phyloP scores from a whole-genome alignment of 1,284 basidiomycete genomes.

The Tetrapyrgos nigripes region DNA sequence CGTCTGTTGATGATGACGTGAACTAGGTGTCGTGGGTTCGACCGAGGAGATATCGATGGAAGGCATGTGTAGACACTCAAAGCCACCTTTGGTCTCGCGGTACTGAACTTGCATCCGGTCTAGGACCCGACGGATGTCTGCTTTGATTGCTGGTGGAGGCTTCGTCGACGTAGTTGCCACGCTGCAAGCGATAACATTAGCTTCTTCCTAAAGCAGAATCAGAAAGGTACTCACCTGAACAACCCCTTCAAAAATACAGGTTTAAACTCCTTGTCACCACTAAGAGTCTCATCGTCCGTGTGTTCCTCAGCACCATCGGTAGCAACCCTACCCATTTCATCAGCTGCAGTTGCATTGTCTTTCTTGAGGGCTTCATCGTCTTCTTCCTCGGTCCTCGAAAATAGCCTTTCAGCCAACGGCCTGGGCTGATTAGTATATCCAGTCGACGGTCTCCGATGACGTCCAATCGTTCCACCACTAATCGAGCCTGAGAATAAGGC shows the following conservation, averaged over 20 bases:
- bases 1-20: slow-evolving; percentile 53
- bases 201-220: slow-evolving; percentile 2
- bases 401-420: slow-evolving; percentile 53
- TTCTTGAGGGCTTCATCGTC: slow-evolving; percentile 49
- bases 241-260: slow-evolving; percentile 89
- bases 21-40: slow-evolving; percentile 38
- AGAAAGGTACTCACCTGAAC: slow-evolving; percentile 68
- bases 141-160: slow-evolving; percentile 79
- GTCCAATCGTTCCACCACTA: slow-evolving; percentile 63
- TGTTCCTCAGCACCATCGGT: slow-evolving; percentile 28
- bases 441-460: slow-evolving; percentile 71
- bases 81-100: slow-evolving; percentile 89
- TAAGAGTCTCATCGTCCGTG: slow-evolving; percentile 19
- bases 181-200: slow-evolving; percentile 43
- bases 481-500: slow-evolving; percentile 53
- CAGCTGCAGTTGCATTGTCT: slow-evolving; percentile 44
- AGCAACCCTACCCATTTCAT: slow-evolving; percentile 28
- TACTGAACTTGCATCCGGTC: slow-evolving; percentile 96
- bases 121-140: slow-evolving; percentile 86
- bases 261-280: slow-evolving; percentile 76
- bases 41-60: slow-evolving; percentile 89
- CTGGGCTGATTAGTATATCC: slow-evolving; percentile 53
- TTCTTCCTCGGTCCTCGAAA: slow-evolving; percentile 55
- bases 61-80: slow-evolving; percentile 95
- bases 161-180: slow-evolving; percentile 97